Percentiles rank a stretch among this genome's conserved stretches.
Conservation (phyloP, 495 filamentous ascomycete species). For the Penicillium lagena region DNA sequence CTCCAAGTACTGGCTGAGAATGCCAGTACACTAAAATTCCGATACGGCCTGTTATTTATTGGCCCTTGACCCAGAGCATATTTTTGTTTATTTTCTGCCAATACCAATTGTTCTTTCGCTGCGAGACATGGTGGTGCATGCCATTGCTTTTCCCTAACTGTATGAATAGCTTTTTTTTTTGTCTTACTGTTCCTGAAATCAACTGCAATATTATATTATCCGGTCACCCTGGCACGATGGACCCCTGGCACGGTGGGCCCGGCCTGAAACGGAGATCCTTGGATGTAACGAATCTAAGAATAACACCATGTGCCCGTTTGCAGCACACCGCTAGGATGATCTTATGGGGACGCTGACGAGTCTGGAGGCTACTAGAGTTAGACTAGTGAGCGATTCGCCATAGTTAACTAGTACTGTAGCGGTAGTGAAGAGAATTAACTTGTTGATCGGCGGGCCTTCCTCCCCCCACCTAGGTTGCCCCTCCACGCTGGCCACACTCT, state of each 20-base stretch:
- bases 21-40: too few species aligned
- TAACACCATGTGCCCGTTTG: too few species aligned
- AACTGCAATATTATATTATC: not conserved
- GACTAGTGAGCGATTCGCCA: too few species aligned
- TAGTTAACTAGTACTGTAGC: too few species aligned
- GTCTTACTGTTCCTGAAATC: too few species aligned
- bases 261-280: not conserved
- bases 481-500: conserved; percentile 11
- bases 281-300: too few species aligned
- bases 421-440: too few species aligned
- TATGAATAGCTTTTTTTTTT: not conserved
- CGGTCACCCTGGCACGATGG: not conserved
- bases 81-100: conserved; percentile 1
- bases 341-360: not conserved
- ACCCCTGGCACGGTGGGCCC: not conserved
- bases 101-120: conserved; percentile 10
- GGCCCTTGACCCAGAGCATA: not conserved
- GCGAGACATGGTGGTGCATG: not conserved
- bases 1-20: too few species aligned
- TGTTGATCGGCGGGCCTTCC: not conserved
- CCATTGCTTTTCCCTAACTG: not conserved
- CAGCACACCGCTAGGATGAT: conserved; percentile 3
- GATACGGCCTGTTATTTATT: too few species aligned
- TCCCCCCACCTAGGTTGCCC: conserved; percentile 15
- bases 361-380: too few species aligned